Conservation (phyloP, 1,284 basidiomycete species). For the Irpex rosettiformis region DNA sequence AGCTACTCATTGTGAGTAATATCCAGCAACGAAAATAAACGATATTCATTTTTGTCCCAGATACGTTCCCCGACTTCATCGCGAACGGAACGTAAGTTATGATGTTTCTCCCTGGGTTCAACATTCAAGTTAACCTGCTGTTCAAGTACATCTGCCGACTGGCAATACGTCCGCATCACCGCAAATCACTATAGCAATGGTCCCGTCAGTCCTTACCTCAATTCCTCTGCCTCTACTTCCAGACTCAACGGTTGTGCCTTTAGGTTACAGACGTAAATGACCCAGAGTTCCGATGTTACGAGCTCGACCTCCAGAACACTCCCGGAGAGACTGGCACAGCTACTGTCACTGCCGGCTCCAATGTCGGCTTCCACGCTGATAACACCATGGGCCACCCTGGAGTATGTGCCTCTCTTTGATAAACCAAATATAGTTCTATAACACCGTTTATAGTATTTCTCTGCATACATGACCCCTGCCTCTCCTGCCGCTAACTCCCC, state of each 20-base stretch:
- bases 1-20: constrained; percentile 19
- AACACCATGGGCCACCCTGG: constrained; percentile 32
- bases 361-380: constrained; percentile 29
- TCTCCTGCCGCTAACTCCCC: constrained; percentile 37
- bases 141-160: constrained; percentile 24
- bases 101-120: neutral
- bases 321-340: constrained; percentile 35
- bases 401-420: constrained; percentile 22
- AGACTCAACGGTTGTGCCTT: neutral
- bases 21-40: neutral
- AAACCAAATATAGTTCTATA: neutral
- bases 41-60: constrained; percentile 6
- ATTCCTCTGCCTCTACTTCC: neutral
- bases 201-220: constrained; percentile 27
- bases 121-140: neutral
- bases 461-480: constrained; percentile 41
- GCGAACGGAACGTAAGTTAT: constrained; percentile 13
- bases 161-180: constrained; percentile 42
- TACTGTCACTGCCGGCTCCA: constrained; percentile 33
- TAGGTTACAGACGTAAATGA: constrained; percentile 42
- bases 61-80: constrained; percentile 24
- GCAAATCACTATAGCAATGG: constrained; percentile 41
- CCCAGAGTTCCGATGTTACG: constrained; percentile 44
- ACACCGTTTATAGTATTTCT: constrained; percentile 28
- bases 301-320: constrained; percentile 32